Conservation (phyloP, 768 basidiomycete genomes). For the Leccinum subgranulosum region DNA sequence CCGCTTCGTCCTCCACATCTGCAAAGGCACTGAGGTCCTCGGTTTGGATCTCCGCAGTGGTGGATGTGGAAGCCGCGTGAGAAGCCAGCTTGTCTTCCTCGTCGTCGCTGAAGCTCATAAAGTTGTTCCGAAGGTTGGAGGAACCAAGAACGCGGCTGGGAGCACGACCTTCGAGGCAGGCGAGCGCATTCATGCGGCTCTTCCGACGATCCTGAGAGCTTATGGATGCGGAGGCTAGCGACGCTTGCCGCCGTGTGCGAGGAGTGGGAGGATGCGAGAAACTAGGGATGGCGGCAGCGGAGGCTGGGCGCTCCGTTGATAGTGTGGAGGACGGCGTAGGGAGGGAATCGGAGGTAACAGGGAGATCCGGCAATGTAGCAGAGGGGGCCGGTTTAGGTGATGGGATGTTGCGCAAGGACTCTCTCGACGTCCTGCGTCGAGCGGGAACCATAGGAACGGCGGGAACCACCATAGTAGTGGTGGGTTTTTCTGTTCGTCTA, state of each 20-base stretch:
- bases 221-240: constrained; percentile 34
- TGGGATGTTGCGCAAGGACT: constrained; percentile 48
- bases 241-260: constrained; percentile 15
- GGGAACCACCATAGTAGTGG: constrained; percentile 11
- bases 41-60: constrained; percentile 9
- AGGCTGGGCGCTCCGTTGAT: constrained; percentile 10
- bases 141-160: constrained; percentile 19
- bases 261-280: constrained; percentile 13
- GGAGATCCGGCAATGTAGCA: constrained; percentile 46
- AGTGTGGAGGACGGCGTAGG: not conserved
- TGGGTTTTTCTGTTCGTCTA: constrained; percentile 28
- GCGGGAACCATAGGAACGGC: constrained; percentile 3
- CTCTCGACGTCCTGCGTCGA: constrained; percentile 35
- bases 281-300: constrained; percentile 14
- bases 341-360: constrained; percentile 13
- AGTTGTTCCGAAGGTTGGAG: constrained; percentile 39
- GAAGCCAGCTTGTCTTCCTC: constrained; percentile 42
- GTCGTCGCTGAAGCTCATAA: constrained; percentile 69
- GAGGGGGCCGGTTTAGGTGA: constrained; percentile 62
- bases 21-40: constrained; percentile 28
- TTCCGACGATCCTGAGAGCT: constrained; percentile 44
- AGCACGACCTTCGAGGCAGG: constrained; percentile 55
- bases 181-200: constrained; percentile 60
- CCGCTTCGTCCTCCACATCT: constrained; percentile 32
- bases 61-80: constrained; percentile 3